A percentile compares a stretch with the other conserved stretches of the same genome.
Conservation (phyloP, 805 yeast genomes). For the Ogataea henricii region DNA sequence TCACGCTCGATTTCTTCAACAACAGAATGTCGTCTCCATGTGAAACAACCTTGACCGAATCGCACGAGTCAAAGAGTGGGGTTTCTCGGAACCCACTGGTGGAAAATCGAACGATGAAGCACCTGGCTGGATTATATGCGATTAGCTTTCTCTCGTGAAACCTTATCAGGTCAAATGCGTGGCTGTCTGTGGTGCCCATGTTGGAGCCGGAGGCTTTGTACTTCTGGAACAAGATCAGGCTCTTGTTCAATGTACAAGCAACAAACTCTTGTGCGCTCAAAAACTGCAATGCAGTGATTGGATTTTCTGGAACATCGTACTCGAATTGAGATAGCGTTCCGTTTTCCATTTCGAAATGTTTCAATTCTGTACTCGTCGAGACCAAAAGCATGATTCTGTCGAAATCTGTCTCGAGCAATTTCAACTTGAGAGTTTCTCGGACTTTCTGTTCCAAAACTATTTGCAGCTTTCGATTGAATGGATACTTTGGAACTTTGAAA, state of each 20-base stretch:
- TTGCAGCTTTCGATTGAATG: not conserved
- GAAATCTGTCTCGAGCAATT: not conserved
- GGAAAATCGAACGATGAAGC: not conserved
- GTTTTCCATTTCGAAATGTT: not conserved
- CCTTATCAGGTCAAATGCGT: not conserved
- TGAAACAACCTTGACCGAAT: not conserved
- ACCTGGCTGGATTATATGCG: conserved; percentile 5
- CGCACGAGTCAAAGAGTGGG: conserved; percentile 7
- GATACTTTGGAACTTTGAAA: not conserved
- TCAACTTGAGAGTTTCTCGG: not conserved
- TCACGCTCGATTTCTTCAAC: not conserved
- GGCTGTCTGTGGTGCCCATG: not conserved
- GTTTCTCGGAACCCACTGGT: not conserved
- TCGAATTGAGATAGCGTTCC: not conserved
- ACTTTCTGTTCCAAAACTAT: not conserved
- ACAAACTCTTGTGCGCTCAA: not conserved
- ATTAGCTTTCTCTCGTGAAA: not conserved
- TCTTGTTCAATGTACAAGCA: conserved; percentile 1
- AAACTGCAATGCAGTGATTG: not conserved
- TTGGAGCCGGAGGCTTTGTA: not conserved
- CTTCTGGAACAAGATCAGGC: not conserved
- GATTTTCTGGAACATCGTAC: not conserved
- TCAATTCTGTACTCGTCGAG: not conserved
- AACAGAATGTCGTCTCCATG: not conserved
- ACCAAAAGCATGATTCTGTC: not conserved